Base-by-base conservation (phyloP, 352 stramenopile species). In the Phytophthora sp. region DNA sequence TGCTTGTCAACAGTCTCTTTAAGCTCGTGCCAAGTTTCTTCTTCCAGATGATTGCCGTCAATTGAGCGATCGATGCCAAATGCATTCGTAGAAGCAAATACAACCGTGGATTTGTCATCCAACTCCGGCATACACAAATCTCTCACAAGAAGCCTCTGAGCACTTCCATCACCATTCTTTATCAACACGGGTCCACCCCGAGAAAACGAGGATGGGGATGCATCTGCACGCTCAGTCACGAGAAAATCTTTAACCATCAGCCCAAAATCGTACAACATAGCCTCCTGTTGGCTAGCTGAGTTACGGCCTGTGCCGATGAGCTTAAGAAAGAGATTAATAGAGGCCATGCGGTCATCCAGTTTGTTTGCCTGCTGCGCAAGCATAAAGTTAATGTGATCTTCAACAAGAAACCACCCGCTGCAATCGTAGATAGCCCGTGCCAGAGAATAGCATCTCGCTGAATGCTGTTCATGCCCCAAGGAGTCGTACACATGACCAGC, bases 351-450 rank as follows among this genome's bases (percentile, higher is more conserved):
- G 15, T 93, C 79, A 39, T 77, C 80, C 38, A 94, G 42, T 7
- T 87, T 84, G 67, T 87, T 91, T 2, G 87, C 85, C 35, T 96
- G 85, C 56, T 91, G 83, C 5, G 86, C 85, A 27, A 96, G 72
- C 60, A 87, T 94, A 37, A 92, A 93, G 35, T 93, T 93, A 48
- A 96, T 96, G 58, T 96, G 87, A 44, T 96, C 87, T 74, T 96
- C 87, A 1, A 96, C 84, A 48, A 92, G 82, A 53, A 91, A 90
- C 87, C 87, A 96, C 0, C 86, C 80, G 21, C 78, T 92, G 41
- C 65, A 84, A 58, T 93, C 77, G 54, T 94, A 96, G n/a, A 96
- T 76, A 2, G 84, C 80, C 4, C 85, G 73, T 1, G 87, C 85
- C 26, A 92, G 58, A 4, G 85, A 76, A 46, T 96, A 96, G 44